phyloP scores from a whole-genome alignment of 768 basidiomycete genomes.

The Dentipellis sp. region DNA sequence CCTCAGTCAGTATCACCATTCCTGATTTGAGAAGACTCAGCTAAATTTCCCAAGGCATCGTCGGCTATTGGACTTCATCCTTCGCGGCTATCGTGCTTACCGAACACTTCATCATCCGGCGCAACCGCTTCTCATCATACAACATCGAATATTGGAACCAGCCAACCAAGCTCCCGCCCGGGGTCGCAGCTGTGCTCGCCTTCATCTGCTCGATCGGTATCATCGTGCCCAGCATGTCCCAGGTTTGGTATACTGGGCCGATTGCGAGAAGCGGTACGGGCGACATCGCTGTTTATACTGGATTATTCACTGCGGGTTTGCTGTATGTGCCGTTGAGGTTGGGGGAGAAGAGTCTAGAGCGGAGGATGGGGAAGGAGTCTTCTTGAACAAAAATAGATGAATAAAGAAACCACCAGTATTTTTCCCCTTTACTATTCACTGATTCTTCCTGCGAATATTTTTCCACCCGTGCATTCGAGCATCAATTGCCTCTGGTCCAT shows the following conservation, averaged over 20 bases:
- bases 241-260: conserved; percentile 42
- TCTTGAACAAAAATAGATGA: no score
- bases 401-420: no score
- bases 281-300: conserved; percentile 32
- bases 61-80: conserved; percentile 35
- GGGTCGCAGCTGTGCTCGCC: conserved; percentile 31
- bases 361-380: background rate
- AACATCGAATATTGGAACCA: conserved; percentile 28
- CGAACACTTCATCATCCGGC: conserved; percentile 37
- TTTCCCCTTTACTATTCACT: no score
- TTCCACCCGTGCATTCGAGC: no score
- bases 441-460: no score
- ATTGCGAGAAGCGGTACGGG: conserved; percentile 35
- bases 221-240: conserved; percentile 40
- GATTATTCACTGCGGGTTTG: background rate
- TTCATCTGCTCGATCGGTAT: conserved; percentile 30
- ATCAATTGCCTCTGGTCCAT: no score
- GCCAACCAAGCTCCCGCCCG: conserved; percentile 27
- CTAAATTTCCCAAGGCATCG: conserved; percentile 24
- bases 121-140: conserved; percentile 26
- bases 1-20: conserved; percentile 20
- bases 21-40: background rate
- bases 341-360: background rate
- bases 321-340: background rate
- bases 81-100: conserved; percentile 30